Conservation (phyloP, 208 protist species). For the Phytomonas francai region DNA sequence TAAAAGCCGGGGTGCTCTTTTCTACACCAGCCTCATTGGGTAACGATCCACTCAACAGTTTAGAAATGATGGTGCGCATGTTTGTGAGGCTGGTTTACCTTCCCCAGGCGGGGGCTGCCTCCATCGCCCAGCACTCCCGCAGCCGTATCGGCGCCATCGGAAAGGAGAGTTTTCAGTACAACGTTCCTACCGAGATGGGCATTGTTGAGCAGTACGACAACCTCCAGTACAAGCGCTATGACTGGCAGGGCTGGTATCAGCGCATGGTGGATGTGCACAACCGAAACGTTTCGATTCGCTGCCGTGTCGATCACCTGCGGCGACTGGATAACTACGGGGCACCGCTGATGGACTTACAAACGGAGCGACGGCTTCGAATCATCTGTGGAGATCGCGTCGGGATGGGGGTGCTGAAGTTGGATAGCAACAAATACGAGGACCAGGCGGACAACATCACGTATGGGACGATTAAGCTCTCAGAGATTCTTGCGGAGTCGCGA, state of each 20-base stretch:
- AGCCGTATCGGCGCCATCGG: conserved; percentile 72
- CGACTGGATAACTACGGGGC: conserved; percentile 62
- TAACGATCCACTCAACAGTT: conserved; percentile 11
- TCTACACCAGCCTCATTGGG: conserved; percentile 6
- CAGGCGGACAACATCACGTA: conserved; percentile 78
- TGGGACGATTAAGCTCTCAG: conserved; percentile 64
- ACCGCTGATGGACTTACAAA: conserved; percentile 79
- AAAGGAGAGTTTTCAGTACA: conserved; percentile 50
- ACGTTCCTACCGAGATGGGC: conserved; percentile 72
- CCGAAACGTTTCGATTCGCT: conserved; percentile 81
- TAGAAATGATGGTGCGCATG: conserved; percentile 59
- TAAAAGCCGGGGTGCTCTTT: conserved; percentile 44
- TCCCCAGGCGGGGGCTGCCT: conserved; percentile 66
- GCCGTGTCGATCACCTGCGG: conserved; percentile 73
- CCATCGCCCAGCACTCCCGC: conserved; percentile 70
- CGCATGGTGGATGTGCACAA: conserved; percentile 87
- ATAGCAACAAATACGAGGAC: conserved; percentile 88
- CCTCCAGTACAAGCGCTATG: conserved; percentile 86
- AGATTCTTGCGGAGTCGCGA: conserved; percentile 79
- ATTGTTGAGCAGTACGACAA: conserved; percentile 88
- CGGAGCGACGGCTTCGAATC: conserved; percentile 79
- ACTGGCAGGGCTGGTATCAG: conserved; percentile 89
- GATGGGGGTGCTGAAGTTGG: conserved; percentile 81
- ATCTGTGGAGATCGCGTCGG: conserved; percentile 70
- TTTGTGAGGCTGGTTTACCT: conserved; percentile 79